Conservation (phyloP, 2,329 filamentous ascomycete genomes). For the Elsinoe perseae region DNA sequence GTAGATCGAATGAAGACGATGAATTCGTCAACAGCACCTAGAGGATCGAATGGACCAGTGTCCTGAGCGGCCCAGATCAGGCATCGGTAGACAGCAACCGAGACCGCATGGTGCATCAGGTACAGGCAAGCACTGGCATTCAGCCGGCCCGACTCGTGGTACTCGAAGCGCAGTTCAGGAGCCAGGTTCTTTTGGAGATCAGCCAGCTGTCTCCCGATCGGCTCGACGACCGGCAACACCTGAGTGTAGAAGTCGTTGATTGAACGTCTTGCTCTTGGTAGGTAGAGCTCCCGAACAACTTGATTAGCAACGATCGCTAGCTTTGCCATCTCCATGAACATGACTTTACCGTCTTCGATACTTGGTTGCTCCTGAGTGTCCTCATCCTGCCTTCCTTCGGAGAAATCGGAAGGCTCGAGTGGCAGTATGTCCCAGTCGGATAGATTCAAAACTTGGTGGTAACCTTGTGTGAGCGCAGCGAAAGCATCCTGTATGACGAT, state of each 20-base stretch:
- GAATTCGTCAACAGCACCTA: conserved; percentile 2
- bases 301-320: conserved; percentile 16
- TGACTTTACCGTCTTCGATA: conserved; percentile 26
- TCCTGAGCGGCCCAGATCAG: conserved; percentile 4
- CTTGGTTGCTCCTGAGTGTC: conserved; percentile 26
- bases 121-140: conserved; percentile 8
- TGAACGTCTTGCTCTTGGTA: background rate
- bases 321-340: conserved; percentile 27
- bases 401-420: conserved; percentile 26
- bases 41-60: background rate
- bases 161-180: conserved; percentile 6
- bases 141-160: conserved; percentile 3
- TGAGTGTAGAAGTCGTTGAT: conserved; percentile 7
- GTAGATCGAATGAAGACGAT: conserved; percentile 7
- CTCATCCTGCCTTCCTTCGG: conserved; percentile 22
- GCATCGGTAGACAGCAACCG: background rate
- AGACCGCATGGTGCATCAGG: conserved; percentile 4
- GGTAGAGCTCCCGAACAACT: background rate
- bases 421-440: conserved; percentile 25
- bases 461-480: conserved; percentile 24
- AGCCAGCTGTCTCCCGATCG: conserved; percentile 2
- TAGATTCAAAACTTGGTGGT: conserved; percentile 23
- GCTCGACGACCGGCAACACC: conserved; percentile 8
- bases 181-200: conserved; percentile 11
- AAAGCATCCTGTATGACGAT: conserved; percentile 28